phyloP scores from a whole-genome alignment of 257 asterid species.

The Fraxinus pennsylvanica region DNA sequence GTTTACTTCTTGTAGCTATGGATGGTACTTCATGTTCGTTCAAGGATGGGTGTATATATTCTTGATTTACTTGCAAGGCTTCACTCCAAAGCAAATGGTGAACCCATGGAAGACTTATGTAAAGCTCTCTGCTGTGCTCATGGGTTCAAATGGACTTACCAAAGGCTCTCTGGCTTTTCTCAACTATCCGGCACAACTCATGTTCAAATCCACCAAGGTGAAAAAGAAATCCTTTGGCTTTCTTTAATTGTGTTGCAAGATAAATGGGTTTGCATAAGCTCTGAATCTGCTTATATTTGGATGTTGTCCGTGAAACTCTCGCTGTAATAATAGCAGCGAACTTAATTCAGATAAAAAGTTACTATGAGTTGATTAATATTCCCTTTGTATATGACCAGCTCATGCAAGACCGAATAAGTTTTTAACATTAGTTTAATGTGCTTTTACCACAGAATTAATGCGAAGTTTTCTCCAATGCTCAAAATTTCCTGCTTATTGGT shows the following conservation, averaged over 20 bases:
- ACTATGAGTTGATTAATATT: too few relatives aligned
- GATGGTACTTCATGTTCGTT: constrained; percentile 94
- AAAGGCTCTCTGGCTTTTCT: constrained; percentile 57
- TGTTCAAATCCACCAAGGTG: constrained; percentile 98
- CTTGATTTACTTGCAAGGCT: constrained; percentile 77
- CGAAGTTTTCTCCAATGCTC: constrained; percentile 1
- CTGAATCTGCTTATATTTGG: background rate
- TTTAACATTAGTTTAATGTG: constrained; percentile 19
- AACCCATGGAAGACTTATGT: too few relatives aligned
- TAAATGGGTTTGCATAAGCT: background rate
- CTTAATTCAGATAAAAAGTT: background rate
- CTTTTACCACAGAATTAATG: constrained; percentile 10
- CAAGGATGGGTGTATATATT: constrained; percentile 90
- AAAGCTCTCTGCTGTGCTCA: too few relatives aligned
- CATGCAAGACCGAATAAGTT: background rate
- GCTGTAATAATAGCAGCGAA: background rate
- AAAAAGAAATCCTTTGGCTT: background rate
- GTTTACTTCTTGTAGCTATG: constrained; percentile 59
- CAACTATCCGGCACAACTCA: constrained; percentile 92
- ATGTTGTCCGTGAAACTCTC: background rate
- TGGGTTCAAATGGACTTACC: too few relatives aligned
- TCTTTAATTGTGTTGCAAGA: background rate
- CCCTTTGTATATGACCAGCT: too few relatives aligned
- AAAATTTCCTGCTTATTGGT: constrained; percentile 29
- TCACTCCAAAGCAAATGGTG: constrained; percentile 37